Evolutionary conservation across 2,329 filamentous ascomycete species (phyloP), one percentile per base, ranked within the genome.

Genomic region (Fusarium concolor): DNA sequence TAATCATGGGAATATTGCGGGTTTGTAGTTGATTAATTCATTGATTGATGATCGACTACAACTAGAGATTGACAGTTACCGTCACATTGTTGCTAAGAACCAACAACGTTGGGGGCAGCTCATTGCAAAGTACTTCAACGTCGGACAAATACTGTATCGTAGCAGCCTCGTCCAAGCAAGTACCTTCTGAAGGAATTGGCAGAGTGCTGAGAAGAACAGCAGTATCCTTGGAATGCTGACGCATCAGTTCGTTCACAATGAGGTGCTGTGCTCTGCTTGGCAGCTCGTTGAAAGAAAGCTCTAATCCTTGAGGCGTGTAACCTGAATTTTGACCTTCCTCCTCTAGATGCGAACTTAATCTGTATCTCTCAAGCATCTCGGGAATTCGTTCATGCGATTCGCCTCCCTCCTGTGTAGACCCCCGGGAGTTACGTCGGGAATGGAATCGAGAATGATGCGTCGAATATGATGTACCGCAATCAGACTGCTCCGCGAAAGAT

Each of bases 41-140:
- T 9, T 26, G 26, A 26, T 26, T 26, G 26, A 49, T 43, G 41
- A 55, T 57, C 58, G 51, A 62, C 31, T 33, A 33, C 31, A 33
- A 10, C 55, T 71, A 92, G 64, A 93, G 78, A 76, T 89, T 92
- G 74, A 92, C 91, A 9, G 91, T 96, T 45, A 96, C 93, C 17
- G 92, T 96, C 91, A 96, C 94, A 74, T 90, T 93, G 78, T 96
- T 96, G 78, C 91, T 94, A 79, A 96, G 86, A 38, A 97, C 91
- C 77, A 97, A 81, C 72, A 96, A 77, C 44, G 89, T 88, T 2
- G 93, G 93, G 28, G 93, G 92, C 64, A 95, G 80, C 12, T 87
- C 90, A 72, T 90, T 87, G 77, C 91, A 95, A 59, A 97, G 79
- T 3, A 96, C 87, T 77, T 96, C 92, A 62, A 95, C 82, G 77